These are phyloP conservation scores for Coniferiporia sulphurascens DNA, from an alignment of 1,284 basidiomycete species.

Conservation along the genomic window DNA sequence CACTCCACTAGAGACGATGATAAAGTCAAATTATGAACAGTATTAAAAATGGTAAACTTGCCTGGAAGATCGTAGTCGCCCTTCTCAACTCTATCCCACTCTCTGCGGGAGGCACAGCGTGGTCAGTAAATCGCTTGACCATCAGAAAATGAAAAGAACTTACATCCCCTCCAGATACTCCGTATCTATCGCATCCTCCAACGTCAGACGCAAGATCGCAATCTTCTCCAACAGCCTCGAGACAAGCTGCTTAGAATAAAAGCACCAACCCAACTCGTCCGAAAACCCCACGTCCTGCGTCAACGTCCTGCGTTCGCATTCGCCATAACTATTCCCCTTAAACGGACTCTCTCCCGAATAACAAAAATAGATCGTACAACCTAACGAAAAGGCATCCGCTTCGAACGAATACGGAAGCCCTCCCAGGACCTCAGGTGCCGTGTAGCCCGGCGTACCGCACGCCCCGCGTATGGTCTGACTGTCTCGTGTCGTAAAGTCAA, in stretches of 20 bases:
- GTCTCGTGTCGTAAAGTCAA: no score
- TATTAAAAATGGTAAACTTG: background rate
- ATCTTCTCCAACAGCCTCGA: background rate
- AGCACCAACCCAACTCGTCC: background rate
- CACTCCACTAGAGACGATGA: background rate
- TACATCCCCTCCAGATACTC: background rate
- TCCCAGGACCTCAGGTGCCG: background rate
- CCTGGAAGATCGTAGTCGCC: background rate
- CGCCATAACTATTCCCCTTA: no score
- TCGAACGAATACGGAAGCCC: background rate
- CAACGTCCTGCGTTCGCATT: no score
- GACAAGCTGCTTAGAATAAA: background rate
- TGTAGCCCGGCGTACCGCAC: no score
- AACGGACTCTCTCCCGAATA: background rate
- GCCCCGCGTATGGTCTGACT: no score
- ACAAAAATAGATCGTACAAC: background rate
- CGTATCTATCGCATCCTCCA: background rate
- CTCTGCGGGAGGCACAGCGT: background rate
- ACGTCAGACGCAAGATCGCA: background rate
- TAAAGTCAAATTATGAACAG: background rate
- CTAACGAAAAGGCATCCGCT: background rate
- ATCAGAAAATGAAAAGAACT: background rate
- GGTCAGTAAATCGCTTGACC: background rate
- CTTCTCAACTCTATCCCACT: background rate
- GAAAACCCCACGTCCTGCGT: background rate